Conservation (phyloP, 208 protist genomes). For the Leishmania gerbilli region DNA sequence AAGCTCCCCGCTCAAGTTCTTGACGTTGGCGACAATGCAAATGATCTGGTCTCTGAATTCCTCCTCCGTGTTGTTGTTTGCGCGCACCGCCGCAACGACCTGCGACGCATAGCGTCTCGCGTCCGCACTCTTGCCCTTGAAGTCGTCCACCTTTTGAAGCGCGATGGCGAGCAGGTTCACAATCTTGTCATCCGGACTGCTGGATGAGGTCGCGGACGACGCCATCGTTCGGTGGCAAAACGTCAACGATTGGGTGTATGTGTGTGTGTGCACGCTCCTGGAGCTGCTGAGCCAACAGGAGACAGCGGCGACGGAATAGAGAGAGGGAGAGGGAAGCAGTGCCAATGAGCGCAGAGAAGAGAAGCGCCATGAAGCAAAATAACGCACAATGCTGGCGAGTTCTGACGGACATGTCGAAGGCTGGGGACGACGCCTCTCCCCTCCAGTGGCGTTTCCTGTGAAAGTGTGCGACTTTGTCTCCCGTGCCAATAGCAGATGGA, state of each 20-base stretch:
- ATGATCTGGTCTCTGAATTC: conserved; percentile 79
- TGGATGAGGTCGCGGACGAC: not conserved
- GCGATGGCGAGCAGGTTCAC: conserved; percentile 39
- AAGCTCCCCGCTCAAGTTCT: conserved; percentile 71
- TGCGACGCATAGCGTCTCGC: conserved; percentile 46
- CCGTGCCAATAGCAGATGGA: not conserved
- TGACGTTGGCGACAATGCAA: conserved; percentile 74
- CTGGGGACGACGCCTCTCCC: not conserved
- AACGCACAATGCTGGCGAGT: not conserved
- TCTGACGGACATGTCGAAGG: not conserved
- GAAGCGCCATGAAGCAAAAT: not conserved
- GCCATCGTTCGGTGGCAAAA: not conserved
- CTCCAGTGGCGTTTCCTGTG: not conserved
- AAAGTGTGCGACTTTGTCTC: not conserved
- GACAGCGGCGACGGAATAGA: not conserved
- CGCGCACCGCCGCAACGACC: conserved; percentile 45
- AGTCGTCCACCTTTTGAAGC: conserved; percentile 60
- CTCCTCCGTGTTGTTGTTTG: conserved; percentile 38
- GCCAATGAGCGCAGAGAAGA: not conserved
- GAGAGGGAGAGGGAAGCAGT: not conserved
- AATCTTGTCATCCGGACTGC: conserved; percentile 31
- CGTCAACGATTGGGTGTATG: not conserved
- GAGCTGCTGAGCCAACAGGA: not conserved
- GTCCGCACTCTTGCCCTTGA: conserved; percentile 37
- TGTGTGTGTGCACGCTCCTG: not conserved